Percentiles rank a stretch among this genome's conserved stretches.
Conservation (phyloP, 768 basidiomycete species). For the Gymnopilus dilepis region DNA sequence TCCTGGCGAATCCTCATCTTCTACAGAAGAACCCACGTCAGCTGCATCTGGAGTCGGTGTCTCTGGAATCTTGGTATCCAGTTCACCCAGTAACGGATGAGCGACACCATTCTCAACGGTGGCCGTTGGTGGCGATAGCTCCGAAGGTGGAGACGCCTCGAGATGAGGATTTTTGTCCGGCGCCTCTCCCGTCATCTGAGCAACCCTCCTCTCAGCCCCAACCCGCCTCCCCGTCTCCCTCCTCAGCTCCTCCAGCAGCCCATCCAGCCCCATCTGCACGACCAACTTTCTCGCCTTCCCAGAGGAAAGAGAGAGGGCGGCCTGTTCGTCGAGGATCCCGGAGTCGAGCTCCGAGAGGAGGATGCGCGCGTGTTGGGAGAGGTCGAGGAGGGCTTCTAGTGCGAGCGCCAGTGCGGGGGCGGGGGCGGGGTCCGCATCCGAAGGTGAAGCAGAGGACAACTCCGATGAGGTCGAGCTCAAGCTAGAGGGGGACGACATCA, state of each 20-base stretch:
- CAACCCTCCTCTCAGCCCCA: slow-evolving; percentile 42
- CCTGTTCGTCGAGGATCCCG: slow-evolving; percentile 30
- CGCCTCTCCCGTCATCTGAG: slow-evolving; percentile 11
- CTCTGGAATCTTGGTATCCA: background rate
- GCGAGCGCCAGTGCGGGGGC: too few species aligned
- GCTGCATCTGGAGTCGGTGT: too few species aligned
- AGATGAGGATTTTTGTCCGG: background rate
- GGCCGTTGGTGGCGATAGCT: background rate
- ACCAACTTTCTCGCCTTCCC: slow-evolving; percentile 57
- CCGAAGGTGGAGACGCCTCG: background rate
- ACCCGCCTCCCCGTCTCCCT: slow-evolving; percentile 58
- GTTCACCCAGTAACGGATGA: background rate
- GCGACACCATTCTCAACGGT: background rate
- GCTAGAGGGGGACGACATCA: background rate
- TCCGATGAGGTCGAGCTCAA: too few species aligned
- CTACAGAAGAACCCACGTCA: background rate
- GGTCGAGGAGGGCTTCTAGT: slow-evolving; percentile 25
- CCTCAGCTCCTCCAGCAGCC: slow-evolving; percentile 63
- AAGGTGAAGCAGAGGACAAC: too few species aligned
- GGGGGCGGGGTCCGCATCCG: too few species aligned
- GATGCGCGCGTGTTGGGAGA: slow-evolving; percentile 34
- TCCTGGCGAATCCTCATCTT: background rate
- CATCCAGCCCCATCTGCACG: slow-evolving; percentile 53
- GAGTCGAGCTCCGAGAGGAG: slow-evolving; percentile 31
- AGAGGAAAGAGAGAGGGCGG: slow-evolving; percentile 40